phyloP scores from a whole-genome alignment of 176 grass and related monocot genomes.

The Zoysia japonica region DNA sequence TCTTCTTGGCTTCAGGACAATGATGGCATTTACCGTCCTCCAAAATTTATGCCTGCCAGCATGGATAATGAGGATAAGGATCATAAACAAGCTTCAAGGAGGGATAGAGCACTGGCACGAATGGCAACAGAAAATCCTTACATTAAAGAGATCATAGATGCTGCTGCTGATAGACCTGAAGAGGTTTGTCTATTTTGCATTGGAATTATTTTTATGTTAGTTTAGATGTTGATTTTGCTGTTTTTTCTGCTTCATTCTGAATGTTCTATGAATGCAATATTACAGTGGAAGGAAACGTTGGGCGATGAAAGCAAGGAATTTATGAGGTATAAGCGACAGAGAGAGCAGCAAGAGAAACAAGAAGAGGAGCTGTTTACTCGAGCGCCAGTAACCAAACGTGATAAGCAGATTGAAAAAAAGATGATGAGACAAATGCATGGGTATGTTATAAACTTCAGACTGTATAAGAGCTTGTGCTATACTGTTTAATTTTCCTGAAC shows the following conservation, averaged over 20 bases:
- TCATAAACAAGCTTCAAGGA: conserved; percentile 69
- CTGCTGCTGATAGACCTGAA: conserved; percentile 68
- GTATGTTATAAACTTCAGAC: conserved; percentile 42
- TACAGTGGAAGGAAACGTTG: conserved; percentile 65
- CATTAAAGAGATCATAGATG: conserved; percentile 68
- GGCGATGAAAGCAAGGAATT: conserved; percentile 88
- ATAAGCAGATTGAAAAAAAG: conserved; percentile 67
- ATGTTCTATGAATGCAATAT: conserved; percentile 8
- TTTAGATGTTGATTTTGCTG: conserved; percentile 21
- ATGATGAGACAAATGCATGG: conserved; percentile 66
- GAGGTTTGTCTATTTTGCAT: conserved; percentile 59
- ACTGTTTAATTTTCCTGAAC: neutral
- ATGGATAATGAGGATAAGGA: conserved; percentile 75
- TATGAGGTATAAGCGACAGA: conserved; percentile 56
- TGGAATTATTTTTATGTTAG: neutral
- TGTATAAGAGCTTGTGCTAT: neutral
- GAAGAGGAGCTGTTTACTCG: conserved; percentile 83
- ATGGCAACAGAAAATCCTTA: conserved; percentile 66
- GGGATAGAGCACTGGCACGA: conserved; percentile 61
- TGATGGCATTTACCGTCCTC: conserved; percentile 77
- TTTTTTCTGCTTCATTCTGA: conserved; percentile 17
- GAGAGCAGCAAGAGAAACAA: conserved; percentile 56
- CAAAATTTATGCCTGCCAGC: conserved; percentile 63
- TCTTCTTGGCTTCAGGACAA: conserved; percentile 46
- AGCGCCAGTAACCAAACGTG: conserved; percentile 74